Evolutionary conservation across 2,329 filamentous ascomycete genomes (phyloP).

Genomic region (Neoarthrinium moseri): DNA sequence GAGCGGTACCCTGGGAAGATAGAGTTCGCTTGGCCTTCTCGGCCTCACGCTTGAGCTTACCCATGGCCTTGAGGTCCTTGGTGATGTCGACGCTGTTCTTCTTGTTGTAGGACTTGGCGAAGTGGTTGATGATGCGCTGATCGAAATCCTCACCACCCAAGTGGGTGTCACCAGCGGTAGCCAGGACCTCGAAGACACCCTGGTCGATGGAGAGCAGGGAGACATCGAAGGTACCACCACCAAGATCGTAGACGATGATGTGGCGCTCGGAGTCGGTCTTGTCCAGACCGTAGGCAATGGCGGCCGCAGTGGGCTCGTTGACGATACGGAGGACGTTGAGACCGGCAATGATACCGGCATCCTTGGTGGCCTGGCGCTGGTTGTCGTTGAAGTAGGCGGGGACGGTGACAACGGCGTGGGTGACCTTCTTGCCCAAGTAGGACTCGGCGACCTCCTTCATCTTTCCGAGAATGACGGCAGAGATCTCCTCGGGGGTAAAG

Average conservation of each 20-base stretch:
- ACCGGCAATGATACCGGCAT: conserved; percentile 87
- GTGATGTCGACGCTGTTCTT: conserved; percentile 89
- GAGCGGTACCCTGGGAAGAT: conserved; percentile 88
- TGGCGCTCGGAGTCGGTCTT: conserved; percentile 81
- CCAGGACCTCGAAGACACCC: conserved; percentile 91
- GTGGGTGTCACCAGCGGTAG: conserved; percentile 95
- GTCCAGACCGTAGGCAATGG: conserved; percentile 91
- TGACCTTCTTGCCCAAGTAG: conserved; percentile 80
- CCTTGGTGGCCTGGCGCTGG: conserved; percentile 95
- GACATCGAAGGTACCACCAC: conserved; percentile 93
- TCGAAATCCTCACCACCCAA: conserved; percentile 99
- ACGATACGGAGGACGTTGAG: conserved; percentile 95
- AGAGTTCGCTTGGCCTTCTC: conserved; percentile 99
- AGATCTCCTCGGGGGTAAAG: conserved; percentile 80
- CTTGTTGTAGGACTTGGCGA: conserved; percentile 98
- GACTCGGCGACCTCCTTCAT: conserved; percentile 82
- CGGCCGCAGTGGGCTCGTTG: conserved; percentile 94
- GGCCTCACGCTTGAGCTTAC: conserved; percentile 98
- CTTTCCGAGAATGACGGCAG: conserved; percentile 78
- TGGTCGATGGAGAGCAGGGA: conserved; percentile 88
- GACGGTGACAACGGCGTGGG: conserved; percentile 88
- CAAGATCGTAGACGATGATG: conserved; percentile 91
- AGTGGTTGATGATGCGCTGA: conserved; percentile 94
- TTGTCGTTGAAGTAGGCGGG: conserved; percentile 99
- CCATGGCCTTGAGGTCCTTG: conserved; percentile 97